Conservation (phyloP, 805 yeast species). For the Komagataella populi region DNA sequence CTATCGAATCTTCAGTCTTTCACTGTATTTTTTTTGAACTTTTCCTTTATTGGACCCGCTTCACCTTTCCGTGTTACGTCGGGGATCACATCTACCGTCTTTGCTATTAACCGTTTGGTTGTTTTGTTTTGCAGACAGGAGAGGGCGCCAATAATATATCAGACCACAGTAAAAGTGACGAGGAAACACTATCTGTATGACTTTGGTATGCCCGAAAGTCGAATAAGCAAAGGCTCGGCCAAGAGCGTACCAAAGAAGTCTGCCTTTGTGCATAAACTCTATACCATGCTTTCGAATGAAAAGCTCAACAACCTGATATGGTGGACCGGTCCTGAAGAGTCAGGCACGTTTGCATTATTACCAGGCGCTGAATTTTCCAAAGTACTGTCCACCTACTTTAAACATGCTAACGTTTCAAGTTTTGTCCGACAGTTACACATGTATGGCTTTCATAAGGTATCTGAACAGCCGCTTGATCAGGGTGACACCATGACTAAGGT, state of each 20-base stretch:
- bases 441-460: slow-evolving; percentile 89
- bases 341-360: slow-evolving; percentile 46
- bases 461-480: slow-evolving; percentile 22
- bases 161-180: not conserved
- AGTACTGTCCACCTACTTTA: slow-evolving; percentile 62
- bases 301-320: slow-evolving; percentile 41
- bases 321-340: slow-evolving; percentile 40
- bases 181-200: not conserved
- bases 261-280: slow-evolving; percentile 54
- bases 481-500: slow-evolving; percentile 15
- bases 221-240: not conserved
- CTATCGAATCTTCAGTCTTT: not conserved
- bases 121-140: not conserved
- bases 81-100: not conserved
- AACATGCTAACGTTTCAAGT: slow-evolving; percentile 87
- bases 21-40: not conserved
- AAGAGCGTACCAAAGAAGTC: slow-evolving; percentile 23
- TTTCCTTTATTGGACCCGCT: not conserved
- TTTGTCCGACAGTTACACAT: slow-evolving; percentile 91
- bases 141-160: not conserved
- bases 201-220: not conserved
- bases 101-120: not conserved
- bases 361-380: slow-evolving; percentile 53
- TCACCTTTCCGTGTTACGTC: not conserved
- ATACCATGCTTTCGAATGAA: slow-evolving; percentile 46